These are phyloP conservation scores for Cryptococcus sp. DNA, from an alignment of 1,284 basidiomycete genomes.

Conservation along the genomic window DNA sequence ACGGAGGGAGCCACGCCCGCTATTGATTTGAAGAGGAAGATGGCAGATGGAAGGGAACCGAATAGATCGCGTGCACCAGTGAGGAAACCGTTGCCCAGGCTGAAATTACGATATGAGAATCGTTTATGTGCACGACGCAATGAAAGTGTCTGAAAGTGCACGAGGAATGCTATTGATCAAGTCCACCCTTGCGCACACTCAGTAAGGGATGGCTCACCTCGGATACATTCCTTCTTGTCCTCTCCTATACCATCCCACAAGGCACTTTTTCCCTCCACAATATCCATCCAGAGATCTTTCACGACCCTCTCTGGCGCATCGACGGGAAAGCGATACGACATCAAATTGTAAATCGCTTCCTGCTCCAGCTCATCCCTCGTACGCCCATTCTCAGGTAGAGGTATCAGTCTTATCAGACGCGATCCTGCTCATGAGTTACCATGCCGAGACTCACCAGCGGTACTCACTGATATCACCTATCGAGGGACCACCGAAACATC, in stretches of 20 bases:
- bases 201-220: conserved; percentile 29
- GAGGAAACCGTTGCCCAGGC: conserved; percentile 84
- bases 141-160: conserved; percentile 83
- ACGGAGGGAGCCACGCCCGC: conserved; percentile 57
- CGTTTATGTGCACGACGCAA: conserved; percentile 83
- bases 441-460: background rate
- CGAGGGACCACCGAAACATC: conserved; percentile 51
- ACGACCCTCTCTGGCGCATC: conserved; percentile 66
- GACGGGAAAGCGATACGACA: conserved; percentile 74
- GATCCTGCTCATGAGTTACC: conserved; percentile 34
- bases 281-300: conserved; percentile 84
- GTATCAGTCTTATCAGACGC: conserved; percentile 53
- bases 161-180: conserved; percentile 65
- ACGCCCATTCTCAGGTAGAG: conserved; percentile 24
- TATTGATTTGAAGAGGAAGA: conserved; percentile 91
- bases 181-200: background rate
- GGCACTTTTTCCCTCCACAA: conserved; percentile 80
- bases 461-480: conserved; percentile 51
- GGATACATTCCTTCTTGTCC: conserved; percentile 74
- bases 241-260: conserved; percentile 86
- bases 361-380: conserved; percentile 28
- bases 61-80: conserved; percentile 82
- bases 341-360: conserved; percentile 66
- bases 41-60: conserved; percentile 83
- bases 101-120: conserved; percentile 69